Conservation (phyloP, 305 asterid genomes). For the Fraxinus sp. region DNA sequence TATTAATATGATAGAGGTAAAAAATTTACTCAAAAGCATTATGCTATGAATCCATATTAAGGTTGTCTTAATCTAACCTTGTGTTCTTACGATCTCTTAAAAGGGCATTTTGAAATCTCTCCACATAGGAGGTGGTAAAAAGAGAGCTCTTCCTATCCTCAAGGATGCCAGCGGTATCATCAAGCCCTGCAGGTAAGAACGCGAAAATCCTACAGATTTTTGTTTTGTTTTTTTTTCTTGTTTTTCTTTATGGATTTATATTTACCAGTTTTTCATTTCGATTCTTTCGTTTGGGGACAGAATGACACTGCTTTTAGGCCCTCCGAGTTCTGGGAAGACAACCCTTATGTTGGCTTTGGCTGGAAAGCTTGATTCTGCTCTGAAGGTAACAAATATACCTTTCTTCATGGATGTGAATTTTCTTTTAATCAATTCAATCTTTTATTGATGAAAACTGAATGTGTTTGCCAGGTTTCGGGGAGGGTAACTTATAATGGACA, state of each 20-base stretch:
- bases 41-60: neutral
- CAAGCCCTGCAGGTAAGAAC: constrained; percentile 53
- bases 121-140: constrained; percentile 43
- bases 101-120: constrained; percentile 41
- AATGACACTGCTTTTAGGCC: constrained; percentile 67
- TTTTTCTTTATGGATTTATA: neutral
- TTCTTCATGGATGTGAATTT: neutral
- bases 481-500: constrained; percentile 76
- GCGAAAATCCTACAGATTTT: neutral
- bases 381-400: constrained; percentile 43
- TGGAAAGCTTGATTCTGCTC: constrained; percentile 62
- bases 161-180: constrained; percentile 64
- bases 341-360: constrained; percentile 71
- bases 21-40: neutral
- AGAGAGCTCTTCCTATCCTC: constrained; percentile 58
- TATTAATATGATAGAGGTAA: constrained; percentile 54
- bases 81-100: neutral
- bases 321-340: constrained; percentile 73
- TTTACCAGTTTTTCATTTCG: neutral
- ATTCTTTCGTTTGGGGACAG: constrained; percentile 26
- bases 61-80: neutral
- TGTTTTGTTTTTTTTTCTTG: neutral
- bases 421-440: neutral
- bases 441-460: neutral
- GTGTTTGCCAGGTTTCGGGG: constrained; percentile 48